Evolutionary conservation across 345 rosid species (phyloP).

Genomic region (Sonneratia alba): DNA sequence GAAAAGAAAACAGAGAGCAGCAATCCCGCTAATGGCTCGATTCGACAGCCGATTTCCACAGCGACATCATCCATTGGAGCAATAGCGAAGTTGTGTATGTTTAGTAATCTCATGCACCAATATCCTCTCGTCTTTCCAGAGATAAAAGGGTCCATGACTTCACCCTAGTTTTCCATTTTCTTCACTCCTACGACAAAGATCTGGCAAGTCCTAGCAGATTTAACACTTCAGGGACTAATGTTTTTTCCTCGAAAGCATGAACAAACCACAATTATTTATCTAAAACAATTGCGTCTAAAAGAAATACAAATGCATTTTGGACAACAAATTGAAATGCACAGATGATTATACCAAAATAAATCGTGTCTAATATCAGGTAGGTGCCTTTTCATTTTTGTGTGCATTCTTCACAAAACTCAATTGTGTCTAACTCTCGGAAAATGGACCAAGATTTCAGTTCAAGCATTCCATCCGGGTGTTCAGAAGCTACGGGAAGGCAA

Average conservation of each 20-base stretch:
- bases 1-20: constrained; percentile 22
- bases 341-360: background rate
- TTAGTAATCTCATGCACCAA: background rate
- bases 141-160: too few species aligned
- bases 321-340: background rate
- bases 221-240: too few species aligned
- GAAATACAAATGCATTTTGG: background rate
- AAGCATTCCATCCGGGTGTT: constrained; percentile 18
- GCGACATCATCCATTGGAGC: constrained; percentile 20
- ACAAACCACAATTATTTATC: too few species aligned
- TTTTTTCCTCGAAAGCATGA: too few species aligned
- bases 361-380: background rate
- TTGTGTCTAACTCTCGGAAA: background rate
- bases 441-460: constrained; percentile 14
- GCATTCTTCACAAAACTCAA: background rate
- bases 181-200: too few species aligned
- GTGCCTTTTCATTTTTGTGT: background rate
- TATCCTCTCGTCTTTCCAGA: too few species aligned
- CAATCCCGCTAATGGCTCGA: constrained; percentile 24
- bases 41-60: constrained; percentile 12
- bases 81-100: constrained; percentile 22
- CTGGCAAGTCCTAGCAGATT: too few species aligned
- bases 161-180: too few species aligned
- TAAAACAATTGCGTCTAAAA: background rate
- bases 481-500: constrained; percentile 14